phyloP scores from a whole-genome alignment of 441 rosid species.

The Hura crepitans region DNA sequence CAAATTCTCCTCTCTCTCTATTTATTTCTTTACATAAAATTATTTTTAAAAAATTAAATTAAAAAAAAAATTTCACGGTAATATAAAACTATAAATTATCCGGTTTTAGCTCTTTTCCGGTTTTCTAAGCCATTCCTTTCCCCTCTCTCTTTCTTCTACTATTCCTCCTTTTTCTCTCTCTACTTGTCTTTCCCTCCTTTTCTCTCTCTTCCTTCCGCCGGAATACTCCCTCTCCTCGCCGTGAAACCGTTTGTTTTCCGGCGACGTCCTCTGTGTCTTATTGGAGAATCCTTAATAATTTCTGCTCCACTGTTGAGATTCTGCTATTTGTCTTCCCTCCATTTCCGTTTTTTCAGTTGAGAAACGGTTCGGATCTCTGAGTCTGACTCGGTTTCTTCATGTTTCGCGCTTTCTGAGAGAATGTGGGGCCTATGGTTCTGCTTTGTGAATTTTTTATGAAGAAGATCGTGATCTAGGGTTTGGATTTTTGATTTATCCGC shows the following conservation, averaged over 20 bases:
- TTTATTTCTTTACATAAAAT: conserved; percentile 28
- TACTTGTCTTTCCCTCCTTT: conserved; percentile 21
- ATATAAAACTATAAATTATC: conserved; percentile 74
- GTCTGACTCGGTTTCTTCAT: conserved; percentile 38
- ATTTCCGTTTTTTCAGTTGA: conserved; percentile 20
- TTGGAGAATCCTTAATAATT: conserved; percentile 28
- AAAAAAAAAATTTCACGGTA: too few relatives aligned
- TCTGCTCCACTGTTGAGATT: conserved; percentile 5
- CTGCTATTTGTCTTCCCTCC: conserved; percentile 11
- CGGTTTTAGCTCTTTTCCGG: conserved; percentile 41
- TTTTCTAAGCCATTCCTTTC: conserved; percentile 52
- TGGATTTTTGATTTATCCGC: conserved; percentile 27
- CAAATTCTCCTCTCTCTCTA: conserved; percentile 34
- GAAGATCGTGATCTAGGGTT: conserved; percentile 83
- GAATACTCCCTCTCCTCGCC: conserved; percentile 37
- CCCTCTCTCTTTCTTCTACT: conserved; percentile 22
- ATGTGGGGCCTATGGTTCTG: conserved; percentile 58
- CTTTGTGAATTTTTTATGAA: conserved; percentile 29
- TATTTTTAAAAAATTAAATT: too few relatives aligned
- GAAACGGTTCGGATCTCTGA: conserved; percentile 58
- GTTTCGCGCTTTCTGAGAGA: conserved; percentile 40
- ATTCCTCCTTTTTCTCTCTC: conserved; percentile 19
- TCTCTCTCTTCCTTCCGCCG: conserved; percentile 38
- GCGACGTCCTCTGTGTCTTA: conserved; percentile 9
- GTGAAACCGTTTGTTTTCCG: conserved; percentile 22